A percentile compares a stretch with the other conserved stretches of the same genome.
phyloP scores from a whole-genome alignment of 2,329 filamentous ascomycete genomes.

The Tolypocladium tropicale region DNA sequence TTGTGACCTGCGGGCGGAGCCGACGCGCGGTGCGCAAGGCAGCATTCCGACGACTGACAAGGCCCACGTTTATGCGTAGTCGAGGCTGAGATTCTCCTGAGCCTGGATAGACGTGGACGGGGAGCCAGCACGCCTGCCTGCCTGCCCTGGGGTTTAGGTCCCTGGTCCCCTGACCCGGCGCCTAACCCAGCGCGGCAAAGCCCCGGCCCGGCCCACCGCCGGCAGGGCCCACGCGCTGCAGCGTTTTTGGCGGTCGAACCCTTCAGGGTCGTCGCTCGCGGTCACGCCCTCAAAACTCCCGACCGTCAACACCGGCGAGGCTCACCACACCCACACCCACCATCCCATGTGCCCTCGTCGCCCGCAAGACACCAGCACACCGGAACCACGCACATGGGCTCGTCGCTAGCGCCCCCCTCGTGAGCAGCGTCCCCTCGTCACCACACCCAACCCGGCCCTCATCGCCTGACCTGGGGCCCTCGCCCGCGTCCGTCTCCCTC shows the following conservation, averaged over 20 bases:
- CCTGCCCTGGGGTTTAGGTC: not conserved
- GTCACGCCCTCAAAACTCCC: not conserved
- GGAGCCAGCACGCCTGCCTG: too few relatives aligned
- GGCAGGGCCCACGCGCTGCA: not conserved
- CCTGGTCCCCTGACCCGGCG: not conserved
- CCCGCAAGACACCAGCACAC: not conserved
- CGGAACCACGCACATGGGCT: constrained; percentile 1
- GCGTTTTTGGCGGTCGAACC: not conserved
- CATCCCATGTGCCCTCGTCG: constrained; percentile 1
- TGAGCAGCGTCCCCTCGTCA: constrained; percentile 3
- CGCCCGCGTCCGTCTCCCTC: not conserved
- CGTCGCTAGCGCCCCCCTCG: not conserved
- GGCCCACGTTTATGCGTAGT: too few relatives aligned
- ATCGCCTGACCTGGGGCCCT: not conserved
- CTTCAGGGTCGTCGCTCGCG: not conserved
- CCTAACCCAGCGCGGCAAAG: not conserved
- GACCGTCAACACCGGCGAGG: not conserved
- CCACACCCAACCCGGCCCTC: not conserved
- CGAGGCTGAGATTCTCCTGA: too few relatives aligned
- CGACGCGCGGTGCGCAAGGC: too few relatives aligned
- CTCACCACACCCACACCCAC: not conserved
- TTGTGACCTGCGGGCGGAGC: too few relatives aligned
- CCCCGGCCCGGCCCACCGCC: not conserved
- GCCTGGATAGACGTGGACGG: too few relatives aligned
- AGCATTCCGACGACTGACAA: too few relatives aligned